Conservation (phyloP, 2,329 filamentous ascomycete genomes). For the Clonostachys solani region DNA sequence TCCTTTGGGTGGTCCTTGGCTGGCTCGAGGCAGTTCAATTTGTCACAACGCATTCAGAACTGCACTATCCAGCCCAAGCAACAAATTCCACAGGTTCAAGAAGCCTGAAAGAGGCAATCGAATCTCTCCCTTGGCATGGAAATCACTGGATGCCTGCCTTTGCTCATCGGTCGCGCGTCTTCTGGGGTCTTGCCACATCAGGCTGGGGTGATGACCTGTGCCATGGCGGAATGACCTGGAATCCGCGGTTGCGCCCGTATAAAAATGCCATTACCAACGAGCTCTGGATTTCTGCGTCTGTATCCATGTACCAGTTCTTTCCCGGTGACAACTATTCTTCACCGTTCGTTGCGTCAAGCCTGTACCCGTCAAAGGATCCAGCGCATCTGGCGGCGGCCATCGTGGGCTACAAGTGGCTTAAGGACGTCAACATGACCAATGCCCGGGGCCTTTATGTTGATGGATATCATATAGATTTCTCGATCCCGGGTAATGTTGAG, state of each 20-base stretch:
- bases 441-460: slow-evolving; percentile 72
- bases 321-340: slow-evolving; percentile 73
- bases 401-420: slow-evolving; percentile 78
- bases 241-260: slow-evolving; percentile 73
- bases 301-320: slow-evolving; percentile 86
- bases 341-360: slow-evolving; percentile 31
- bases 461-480: slow-evolving; percentile 76
- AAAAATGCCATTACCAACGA: slow-evolving; percentile 98
- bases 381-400: slow-evolving; percentile 70
- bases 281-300: slow-evolving; percentile 78
- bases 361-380: slow-evolving; percentile 41
- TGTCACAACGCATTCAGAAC: slow-evolving; percentile 61
- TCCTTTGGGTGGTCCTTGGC: slow-evolving; percentile 89
- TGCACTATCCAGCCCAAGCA: slow-evolving; percentile 46
- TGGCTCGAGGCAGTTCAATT: slow-evolving; percentile 85
- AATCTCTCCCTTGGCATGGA: slow-evolving; percentile 65
- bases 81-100: slow-evolving; percentile 9
- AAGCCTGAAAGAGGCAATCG: slow-evolving; percentile 21
- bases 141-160: slow-evolving; percentile 71
- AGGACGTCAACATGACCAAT: slow-evolving; percentile 76
- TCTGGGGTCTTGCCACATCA: slow-evolving; percentile 74
- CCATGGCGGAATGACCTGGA: slow-evolving; percentile 88
- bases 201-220: slow-evolving; percentile 85
- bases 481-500: slow-evolving; percentile 58
- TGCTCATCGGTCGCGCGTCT: slow-evolving; percentile 76